Base-by-base conservation (phyloP, 495 filamentous ascomycete genomes). In the Aspergillus coremiiformis region DNA sequence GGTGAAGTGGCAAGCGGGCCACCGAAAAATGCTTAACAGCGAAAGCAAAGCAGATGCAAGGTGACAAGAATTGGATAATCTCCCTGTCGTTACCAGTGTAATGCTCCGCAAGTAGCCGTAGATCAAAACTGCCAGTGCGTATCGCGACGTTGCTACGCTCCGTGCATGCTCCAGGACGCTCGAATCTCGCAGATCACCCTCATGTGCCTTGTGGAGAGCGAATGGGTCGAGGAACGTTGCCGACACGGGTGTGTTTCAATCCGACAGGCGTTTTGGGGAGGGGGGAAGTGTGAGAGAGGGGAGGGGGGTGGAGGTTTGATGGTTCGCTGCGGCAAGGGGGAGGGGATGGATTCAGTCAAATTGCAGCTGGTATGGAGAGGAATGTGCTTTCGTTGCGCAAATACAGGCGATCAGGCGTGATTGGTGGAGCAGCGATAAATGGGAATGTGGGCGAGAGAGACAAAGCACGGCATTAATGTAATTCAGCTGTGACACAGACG, bases 151-250 rank as follows among this genome's bases (percentile, higher is more conserved):
- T 70, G 69, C 70, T 72, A 66, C 64, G 61, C 72, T 71, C 70
- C 68, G 71, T 73, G 70, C 72, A 73, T 74, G 68, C 70, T 67
- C 70, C 70, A 71, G 66, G 65, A 73, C 72, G 64, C 65, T 72
- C 67, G 63, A 67, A 70, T 61, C 55, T 59, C 63, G 71, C 64
- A 64, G 69, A 68, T 72, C 66, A 62, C 60, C 65, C 63, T 74
- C 69, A 69, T 72, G 61, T 66, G 66, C 66, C 60, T 61, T 62
- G 55, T 64, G 65, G 62, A 65, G 61, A 54, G 43, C 59, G 57
- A 30, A 24, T 14, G 44, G 44, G 19, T 12, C 20, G 51, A 51
- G 30, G 39, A 53, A 44, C 22, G 47, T 49, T 45, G 46, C 27
- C 44, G 45, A 52, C 32, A 47, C 43, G 54, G 44, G 37, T 46